Percentiles rank a stretch among this genome's conserved stretches.
Evolutionary conservation across 1,284 basidiomycete species (phyloP).

Genomic region (Cutaneotrichosporon arboriforme): DNA sequence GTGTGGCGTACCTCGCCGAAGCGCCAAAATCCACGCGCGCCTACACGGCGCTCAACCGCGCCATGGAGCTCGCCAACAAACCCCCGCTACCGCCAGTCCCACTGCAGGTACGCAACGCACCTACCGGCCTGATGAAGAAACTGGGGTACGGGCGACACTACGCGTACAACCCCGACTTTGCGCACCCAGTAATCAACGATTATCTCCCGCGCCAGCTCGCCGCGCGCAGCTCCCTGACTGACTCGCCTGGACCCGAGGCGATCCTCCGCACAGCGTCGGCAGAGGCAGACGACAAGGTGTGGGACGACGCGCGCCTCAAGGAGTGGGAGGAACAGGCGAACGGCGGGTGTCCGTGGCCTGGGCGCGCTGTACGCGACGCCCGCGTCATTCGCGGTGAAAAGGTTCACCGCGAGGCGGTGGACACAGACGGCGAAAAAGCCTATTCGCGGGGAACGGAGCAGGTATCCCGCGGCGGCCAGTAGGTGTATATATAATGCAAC

Average conservation of each 20-base stretch:
- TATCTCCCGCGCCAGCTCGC: slow-evolving; percentile 50
- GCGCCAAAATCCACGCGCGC: slow-evolving; percentile 74
- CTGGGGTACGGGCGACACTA: slow-evolving; percentile 71
- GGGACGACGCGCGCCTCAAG: slow-evolving; percentile 66
- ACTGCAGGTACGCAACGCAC: slow-evolving; percentile 76
- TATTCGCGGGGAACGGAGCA: background rate
- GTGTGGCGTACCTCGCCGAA: slow-evolving; percentile 74
- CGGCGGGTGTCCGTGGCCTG: slow-evolving; percentile 61
- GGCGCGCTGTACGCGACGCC: slow-evolving; percentile 34
- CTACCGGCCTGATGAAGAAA: slow-evolving; percentile 73
- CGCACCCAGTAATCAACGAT: slow-evolving; percentile 67
- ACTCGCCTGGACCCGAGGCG: slow-evolving; percentile 18
- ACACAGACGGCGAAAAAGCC: background rate
- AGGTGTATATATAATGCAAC: background rate
- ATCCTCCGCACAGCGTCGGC: slow-evolving; percentile 57
- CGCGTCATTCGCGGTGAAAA: background rate
- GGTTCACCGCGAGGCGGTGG: background rate
- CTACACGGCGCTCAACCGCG: slow-evolving; percentile 69
- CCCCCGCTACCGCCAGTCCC: slow-evolving; percentile 55
- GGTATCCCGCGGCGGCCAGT: background rate
- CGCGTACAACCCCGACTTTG: slow-evolving; percentile 70
- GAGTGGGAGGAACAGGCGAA: slow-evolving; percentile 69
- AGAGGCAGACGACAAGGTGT: slow-evolving; percentile 57
- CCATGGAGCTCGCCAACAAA: slow-evolving; percentile 58
- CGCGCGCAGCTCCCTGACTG: slow-evolving; percentile 33